These are phyloP conservation scores for Saxispiralis lemnorum DNA, from an alignment of 495 filamentous ascomycete genomes.

Conservation along the genomic window DNA sequence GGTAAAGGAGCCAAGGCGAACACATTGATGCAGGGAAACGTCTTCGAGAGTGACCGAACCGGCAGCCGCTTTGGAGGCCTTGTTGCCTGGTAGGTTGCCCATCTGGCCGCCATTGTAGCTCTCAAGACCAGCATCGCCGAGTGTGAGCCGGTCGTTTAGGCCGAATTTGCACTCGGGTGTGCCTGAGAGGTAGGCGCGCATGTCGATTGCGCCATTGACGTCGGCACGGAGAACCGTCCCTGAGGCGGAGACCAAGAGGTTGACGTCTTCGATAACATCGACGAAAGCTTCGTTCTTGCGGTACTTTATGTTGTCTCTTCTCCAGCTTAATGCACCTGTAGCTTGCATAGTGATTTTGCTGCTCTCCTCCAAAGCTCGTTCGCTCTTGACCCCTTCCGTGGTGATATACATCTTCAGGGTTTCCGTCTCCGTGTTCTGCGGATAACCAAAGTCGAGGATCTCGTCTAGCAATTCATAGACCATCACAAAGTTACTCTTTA, in stretches of 20 bases:
- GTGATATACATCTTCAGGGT: constrained; percentile 99
- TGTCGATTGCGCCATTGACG: constrained; percentile 93
- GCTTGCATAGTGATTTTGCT: constrained; percentile 98
- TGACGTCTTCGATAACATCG: constrained; percentile 98
- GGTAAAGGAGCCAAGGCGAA: constrained; percentile 94
- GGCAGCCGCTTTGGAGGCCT: constrained; percentile 85
- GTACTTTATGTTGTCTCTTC: constrained; percentile 92
- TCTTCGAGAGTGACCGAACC: constrained; percentile 94
- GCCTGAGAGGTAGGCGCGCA: constrained; percentile 93
- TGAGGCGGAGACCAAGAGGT: constrained; percentile 91
- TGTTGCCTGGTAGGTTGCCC: constrained; percentile 54
- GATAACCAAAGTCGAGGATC: constrained; percentile 97
- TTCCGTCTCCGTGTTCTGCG: constrained; percentile 97
- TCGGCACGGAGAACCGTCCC: constrained; percentile 92
- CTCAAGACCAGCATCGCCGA: constrained; percentile 48
- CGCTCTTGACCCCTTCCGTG: constrained; percentile 94
- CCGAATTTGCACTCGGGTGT: constrained; percentile 99
- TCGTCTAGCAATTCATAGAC: constrained; percentile 98
- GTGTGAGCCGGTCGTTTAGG: constrained; percentile 82
- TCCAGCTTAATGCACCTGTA: constrained; percentile 91
- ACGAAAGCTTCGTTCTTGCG: constrained; percentile 99
- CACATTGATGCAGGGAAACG: constrained; percentile 98
- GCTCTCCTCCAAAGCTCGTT: constrained; percentile 77
- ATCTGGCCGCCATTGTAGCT: constrained; percentile 39
- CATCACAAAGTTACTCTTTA: constrained; percentile 98